Conservation (phyloP, 2,329 filamentous ascomycete species). For the Ceratocystis smalleyi region DNA sequence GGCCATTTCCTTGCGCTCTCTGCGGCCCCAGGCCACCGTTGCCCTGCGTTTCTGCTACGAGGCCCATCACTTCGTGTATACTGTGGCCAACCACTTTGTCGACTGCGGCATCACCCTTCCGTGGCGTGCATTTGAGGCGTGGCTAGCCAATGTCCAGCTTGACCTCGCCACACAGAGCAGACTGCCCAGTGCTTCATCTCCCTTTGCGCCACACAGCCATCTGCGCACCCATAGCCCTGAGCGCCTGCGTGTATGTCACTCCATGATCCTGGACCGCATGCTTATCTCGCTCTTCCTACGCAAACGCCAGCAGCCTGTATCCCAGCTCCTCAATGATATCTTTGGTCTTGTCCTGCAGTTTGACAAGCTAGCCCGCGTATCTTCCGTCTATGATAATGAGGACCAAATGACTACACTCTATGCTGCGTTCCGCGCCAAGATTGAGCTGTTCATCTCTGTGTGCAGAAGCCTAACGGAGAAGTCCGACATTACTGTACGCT, state of each 20-base stretch:
- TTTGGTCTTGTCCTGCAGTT: conserved; percentile 60
- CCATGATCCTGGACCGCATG: conserved; percentile 58
- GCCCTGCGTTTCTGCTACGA: conserved; percentile 50
- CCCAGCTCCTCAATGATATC: conserved; percentile 60
- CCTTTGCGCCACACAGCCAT: conserved; percentile 20
- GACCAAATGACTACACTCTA: conserved; percentile 37
- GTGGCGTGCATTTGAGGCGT: conserved; percentile 56
- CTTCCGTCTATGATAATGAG: conserved; percentile 23
- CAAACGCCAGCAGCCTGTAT: conserved; percentile 57
- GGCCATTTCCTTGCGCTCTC: conserved; percentile 28
- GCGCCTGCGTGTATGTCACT: conserved; percentile 52
- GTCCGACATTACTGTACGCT: conserved; percentile 31
- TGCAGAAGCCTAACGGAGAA: conserved; percentile 53
- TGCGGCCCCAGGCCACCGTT: conserved; percentile 25
- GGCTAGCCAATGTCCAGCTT: conserved; percentile 47
- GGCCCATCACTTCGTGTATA: conserved; percentile 62
- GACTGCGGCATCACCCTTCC: conserved; percentile 58
- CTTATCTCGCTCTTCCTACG: conserved; percentile 58
- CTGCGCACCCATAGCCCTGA: conserved; percentile 42
- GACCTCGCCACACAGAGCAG: conserved; percentile 32
- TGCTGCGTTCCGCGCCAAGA: conserved; percentile 50
- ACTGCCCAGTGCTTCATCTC: no score
- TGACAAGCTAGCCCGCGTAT: conserved; percentile 35
- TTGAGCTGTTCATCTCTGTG: conserved; percentile 58
- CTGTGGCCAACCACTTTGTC: conserved; percentile 62